Evolutionary conservation across 805 yeast species (phyloP).

Genomic region (Candida insectorum): DNA sequence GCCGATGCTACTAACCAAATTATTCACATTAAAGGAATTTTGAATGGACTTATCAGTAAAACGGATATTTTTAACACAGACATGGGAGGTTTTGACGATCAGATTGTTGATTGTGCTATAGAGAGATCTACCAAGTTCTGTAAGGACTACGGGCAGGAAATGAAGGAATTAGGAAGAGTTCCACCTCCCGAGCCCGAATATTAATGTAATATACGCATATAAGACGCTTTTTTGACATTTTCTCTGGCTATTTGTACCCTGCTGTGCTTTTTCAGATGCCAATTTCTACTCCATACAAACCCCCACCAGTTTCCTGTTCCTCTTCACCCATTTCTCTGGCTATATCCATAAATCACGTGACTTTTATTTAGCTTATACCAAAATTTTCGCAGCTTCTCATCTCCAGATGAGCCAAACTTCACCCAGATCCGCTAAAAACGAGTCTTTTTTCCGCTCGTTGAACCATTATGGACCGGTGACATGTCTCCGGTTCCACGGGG

Average conservation of each 20-base stretch:
- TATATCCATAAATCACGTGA: too few relatives aligned
- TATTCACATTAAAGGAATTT: conserved; percentile 30
- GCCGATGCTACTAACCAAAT: conserved; percentile 35
- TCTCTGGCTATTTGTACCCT: neutral
- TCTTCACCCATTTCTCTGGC: neutral
- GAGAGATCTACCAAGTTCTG: conserved; percentile 24
- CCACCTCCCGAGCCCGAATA: conserved; percentile 14
- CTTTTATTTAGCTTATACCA: neutral
- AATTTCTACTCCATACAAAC: too few relatives aligned
- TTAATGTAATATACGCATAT: too few relatives aligned
- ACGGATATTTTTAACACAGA: conserved; percentile 5
- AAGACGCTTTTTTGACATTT: too few relatives aligned
- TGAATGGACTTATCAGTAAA: conserved; percentile 18
- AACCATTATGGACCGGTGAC: conserved; percentile 69
- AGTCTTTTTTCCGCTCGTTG: conserved; percentile 8
- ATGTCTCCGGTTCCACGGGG: conserved; percentile 46
- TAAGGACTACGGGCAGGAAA: conserved; percentile 20
- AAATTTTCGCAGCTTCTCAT: conserved; percentile 4
- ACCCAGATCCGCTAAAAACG: neutral
- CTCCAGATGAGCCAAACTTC: neutral
- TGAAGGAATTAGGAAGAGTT: conserved; percentile 8
- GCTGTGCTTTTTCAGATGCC: too few relatives aligned
- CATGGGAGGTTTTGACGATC: conserved; percentile 17
- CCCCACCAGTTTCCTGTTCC: too few relatives aligned
- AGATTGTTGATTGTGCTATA: conserved; percentile 28